phyloP scores from a whole-genome alignment of 306 rosid species.

The Myrica gale region DNA sequence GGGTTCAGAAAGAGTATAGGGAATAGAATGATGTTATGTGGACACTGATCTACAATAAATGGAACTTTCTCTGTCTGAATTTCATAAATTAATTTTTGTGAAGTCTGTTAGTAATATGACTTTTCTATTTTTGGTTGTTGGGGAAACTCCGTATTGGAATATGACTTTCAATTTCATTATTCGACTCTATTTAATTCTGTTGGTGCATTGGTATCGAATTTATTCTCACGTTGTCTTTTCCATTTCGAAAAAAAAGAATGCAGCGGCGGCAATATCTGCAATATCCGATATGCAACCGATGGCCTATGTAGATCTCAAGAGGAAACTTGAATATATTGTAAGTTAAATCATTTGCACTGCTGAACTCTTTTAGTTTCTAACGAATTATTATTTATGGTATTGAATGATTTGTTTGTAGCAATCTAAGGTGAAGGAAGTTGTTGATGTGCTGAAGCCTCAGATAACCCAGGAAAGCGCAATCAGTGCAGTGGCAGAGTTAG shows the following conservation, averaged over 20 bases:
- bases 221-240: conserved; percentile 10
- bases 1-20: no score
- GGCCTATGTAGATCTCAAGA: conserved; percentile 48
- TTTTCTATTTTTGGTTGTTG: no score
- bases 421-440: conserved; percentile 65
- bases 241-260: conserved; percentile 8
- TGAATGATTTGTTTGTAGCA: conserved; percentile 47
- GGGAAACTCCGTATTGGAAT: background rate
- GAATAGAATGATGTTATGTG: no score
- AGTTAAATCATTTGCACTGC: conserved; percentile 34
- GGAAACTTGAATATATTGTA: conserved; percentile 71
- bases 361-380: conserved; percentile 6
- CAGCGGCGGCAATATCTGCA: conserved; percentile 25
- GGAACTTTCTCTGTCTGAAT: no score
- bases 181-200: background rate
- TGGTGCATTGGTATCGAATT: background rate
- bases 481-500: conserved; percentile 71
- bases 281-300: conserved; percentile 26
- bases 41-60: no score
- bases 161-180: background rate
- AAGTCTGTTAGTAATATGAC: no score
- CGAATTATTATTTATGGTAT: conserved; percentile 23
- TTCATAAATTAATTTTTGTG: no score
- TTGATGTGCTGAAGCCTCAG: conserved; percentile 57
- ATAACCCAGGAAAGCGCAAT: conserved; percentile 56